A percentile compares a stretch with the other conserved stretches of the same genome.
Conservation (phyloP, 176 grass and related monocot species). For the Chrysopogon serrulatus region DNA sequence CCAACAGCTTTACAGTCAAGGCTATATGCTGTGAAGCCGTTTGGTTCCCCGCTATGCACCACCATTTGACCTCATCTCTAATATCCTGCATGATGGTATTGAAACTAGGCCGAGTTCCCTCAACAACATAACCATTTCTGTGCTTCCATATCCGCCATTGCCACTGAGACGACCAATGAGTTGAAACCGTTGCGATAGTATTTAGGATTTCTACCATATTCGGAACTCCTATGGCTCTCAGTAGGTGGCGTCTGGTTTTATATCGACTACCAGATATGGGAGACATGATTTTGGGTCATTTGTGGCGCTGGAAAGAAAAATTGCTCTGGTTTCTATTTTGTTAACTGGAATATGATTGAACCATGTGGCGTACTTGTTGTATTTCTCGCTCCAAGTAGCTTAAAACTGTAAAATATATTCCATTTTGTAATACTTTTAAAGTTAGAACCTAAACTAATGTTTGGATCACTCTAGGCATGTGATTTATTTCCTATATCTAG, state of each 20-base stretch:
- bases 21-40: neutral
- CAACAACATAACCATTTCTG: neutral
- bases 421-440: neutral
- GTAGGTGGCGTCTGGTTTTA: neutral
- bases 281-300: neutral
- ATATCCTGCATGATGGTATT: neutral
- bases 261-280: neutral
- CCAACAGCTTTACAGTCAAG: neutral
- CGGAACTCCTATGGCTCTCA: neutral
- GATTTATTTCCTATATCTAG: neutral
- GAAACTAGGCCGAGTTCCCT: neutral
- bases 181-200: neutral
- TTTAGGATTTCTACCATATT: neutral
- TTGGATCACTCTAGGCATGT: neutral
- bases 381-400: neutral
- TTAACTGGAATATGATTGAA: neutral
- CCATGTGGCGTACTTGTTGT: neutral
- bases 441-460: neutral
- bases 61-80: neutral
- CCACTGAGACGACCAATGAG: neutral
- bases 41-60: neutral
- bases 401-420: neutral
- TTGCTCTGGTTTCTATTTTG: neutral
- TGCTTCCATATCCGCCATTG: neutral
- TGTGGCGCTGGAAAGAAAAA: neutral